Evolutionary conservation across 1,284 basidiomycete genomes (phyloP).

Genomic region (Cryptococcus sp.): DNA sequence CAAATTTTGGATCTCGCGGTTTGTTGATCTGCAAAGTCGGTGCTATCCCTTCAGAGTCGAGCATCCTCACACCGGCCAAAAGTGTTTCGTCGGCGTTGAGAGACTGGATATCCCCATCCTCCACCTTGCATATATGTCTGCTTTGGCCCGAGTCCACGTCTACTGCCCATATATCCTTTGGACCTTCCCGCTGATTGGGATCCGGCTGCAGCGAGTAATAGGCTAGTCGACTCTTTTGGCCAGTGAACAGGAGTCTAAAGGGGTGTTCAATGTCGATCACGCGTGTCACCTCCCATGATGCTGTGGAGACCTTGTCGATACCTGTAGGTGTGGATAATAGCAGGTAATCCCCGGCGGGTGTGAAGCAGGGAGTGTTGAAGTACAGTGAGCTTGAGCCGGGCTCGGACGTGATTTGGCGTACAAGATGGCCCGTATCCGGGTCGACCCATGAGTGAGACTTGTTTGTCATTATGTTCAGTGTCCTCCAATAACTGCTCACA

Average conservation of each 20-base stretch:
- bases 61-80: conserved; percentile 16
- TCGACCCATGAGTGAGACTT: conserved; percentile 6
- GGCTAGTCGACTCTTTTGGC: conserved; percentile 6
- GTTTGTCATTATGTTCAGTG: too few species aligned
- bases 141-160: too few species aligned
- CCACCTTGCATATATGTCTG: too few species aligned
- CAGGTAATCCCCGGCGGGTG: conserved; percentile 17
- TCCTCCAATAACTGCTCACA: too few species aligned
- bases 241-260: conserved; percentile 30
- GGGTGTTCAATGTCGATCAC: conserved; percentile 18
- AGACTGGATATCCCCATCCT: conserved; percentile 19
- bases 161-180: too few species aligned
- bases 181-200: neutral
- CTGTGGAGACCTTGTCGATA: conserved; percentile 9
- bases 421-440: conserved; percentile 3
- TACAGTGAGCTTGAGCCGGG: conserved; percentile 11
- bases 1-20: conserved; percentile 15
- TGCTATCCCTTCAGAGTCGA: conserved; percentile 4
- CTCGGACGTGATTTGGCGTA: conserved; percentile 3
- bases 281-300: neutral
- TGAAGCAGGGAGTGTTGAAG: conserved; percentile 24
- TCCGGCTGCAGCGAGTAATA: conserved; percentile 12
- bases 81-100: conserved; percentile 27
- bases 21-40: conserved; percentile 8
- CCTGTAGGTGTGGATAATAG: conserved; percentile 18